Base-by-base conservation (phyloP, 495 filamentous ascomycete genomes). In the Amorphotheca resinae region DNA sequence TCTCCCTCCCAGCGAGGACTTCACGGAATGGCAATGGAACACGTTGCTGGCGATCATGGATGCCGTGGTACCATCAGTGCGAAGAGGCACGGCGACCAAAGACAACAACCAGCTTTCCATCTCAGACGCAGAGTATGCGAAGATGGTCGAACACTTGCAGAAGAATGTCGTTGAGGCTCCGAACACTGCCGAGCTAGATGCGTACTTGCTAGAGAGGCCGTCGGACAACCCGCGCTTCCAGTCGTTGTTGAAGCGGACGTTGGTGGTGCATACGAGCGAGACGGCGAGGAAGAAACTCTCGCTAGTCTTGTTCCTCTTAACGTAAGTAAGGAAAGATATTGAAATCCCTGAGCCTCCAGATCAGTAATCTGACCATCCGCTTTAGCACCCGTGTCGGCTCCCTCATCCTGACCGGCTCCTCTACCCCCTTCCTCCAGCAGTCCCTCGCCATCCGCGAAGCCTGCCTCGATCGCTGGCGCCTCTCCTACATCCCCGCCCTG, bases 351-450 rank as follows among this genome's bases (percentile, higher is more conserved):
- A n/a, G n/a, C 25, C 25, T 11, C 5, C 25, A 28, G n/a, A n/a
- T n/a, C n/a, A 33, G 12, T 30, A 17, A 17, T n/a, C 46, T 56
- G 22, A 52, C 30, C 20, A 23, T 30, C 18, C 1, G 25, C 22
- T 39, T 3, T 54, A 88, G 81, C 46, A 82, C 81, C 22, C 69
- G 69, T 14, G 61, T 76, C 0, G 83, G 82, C 5, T 84, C 76
- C 22, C 56, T 84, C 12, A 57, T 83, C 11, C 58, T 79, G 15
- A 87, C 82, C 0, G 80, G 81, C 17, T 75, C 74, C 17, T 63
- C 65, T 22, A 78, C 67, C 1, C 72, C 74, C 0, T 59, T 87
- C 18, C 70, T 80, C 40, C 62, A 74, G 38, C 83, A 83, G 48
- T 68, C 79, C 2, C 48, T 79, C 5, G 58, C 66, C 28, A 62